A percentile compares a stretch with the other conserved stretches of the same genome.
Evolutionary conservation across 2,329 filamentous ascomycete species (phyloP).

Genomic region (Ophiostoma montium): DNA sequence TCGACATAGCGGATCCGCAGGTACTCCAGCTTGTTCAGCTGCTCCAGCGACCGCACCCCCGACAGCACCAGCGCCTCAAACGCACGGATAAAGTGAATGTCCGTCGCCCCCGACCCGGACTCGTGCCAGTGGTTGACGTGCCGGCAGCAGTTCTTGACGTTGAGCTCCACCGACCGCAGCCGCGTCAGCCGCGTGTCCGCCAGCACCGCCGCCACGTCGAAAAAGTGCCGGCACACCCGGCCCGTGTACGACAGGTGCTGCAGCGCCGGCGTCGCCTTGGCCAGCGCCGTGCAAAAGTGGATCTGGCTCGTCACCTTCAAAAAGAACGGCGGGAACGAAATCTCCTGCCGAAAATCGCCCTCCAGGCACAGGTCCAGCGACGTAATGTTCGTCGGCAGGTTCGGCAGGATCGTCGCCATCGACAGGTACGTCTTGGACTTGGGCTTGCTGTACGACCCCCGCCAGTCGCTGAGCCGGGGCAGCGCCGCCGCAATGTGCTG

Average conservation of each 20-base stretch:
- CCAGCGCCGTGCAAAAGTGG: conserved; percentile 53
- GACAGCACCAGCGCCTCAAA: conserved; percentile 56
- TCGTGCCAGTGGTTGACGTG: conserved; percentile 41
- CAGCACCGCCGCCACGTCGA: conserved; percentile 39
- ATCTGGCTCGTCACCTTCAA: conserved; percentile 42
- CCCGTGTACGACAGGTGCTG: conserved; percentile 61
- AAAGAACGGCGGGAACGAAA: conserved; percentile 44
- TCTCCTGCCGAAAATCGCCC: conserved; percentile 54
- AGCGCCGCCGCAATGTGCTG: conserved; percentile 44
- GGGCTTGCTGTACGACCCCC: conserved; percentile 53
- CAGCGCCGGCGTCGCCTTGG: conserved; percentile 43
- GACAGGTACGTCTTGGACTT: conserved; percentile 61
- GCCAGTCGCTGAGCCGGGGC: conserved; percentile 50
- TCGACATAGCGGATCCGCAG: conserved; percentile 64
- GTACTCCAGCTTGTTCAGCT: conserved; percentile 44
- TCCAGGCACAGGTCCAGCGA: conserved; percentile 56
- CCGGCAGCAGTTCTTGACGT: conserved; percentile 62
- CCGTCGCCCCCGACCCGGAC: conserved; percentile 54
- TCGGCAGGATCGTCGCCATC: conserved; percentile 48
- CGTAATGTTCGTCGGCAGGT: conserved; percentile 42
- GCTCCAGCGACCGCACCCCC: conserved; percentile 45
- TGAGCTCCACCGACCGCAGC: conserved; percentile 54
- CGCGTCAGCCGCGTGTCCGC: conserved; percentile 33
- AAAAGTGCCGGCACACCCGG: conserved; percentile 55
- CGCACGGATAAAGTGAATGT: conserved; percentile 55